Conservation (phyloP, 2,329 filamentous ascomycete genomes). For the Didymella glomerata region DNA sequence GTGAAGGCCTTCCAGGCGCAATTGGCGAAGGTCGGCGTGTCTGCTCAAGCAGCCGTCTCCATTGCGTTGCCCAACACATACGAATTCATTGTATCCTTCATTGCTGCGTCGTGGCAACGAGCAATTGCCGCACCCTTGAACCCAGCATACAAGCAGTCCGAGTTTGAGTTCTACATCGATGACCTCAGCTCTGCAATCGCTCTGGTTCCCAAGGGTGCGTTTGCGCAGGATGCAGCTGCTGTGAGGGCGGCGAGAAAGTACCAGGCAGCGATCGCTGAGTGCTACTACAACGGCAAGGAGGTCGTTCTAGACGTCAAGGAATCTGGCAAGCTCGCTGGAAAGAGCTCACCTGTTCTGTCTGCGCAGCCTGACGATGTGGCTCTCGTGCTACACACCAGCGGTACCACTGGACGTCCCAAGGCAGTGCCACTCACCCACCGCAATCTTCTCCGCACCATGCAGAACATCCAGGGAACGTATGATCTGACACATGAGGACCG, state of each 20-base stretch:
- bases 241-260: conserved; percentile 81
- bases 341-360: conserved; percentile 58
- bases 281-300: conserved; percentile 77
- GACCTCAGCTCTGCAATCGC: conserved; percentile 82
- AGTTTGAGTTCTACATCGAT: conserved; percentile 92
- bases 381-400: conserved; percentile 82
- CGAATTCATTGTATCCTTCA: conserved; percentile 86
- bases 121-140: conserved; percentile 87
- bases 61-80: conserved; percentile 86
- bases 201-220: conserved; percentile 76
- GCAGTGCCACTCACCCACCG: conserved; percentile 81
- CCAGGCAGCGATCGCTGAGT: conserved; percentile 84
- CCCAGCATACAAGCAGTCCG: conserved; percentile 85
- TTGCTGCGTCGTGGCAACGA: conserved; percentile 85
- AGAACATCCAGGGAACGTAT: conserved; percentile 82
- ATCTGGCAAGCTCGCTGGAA: conserved; percentile 68
- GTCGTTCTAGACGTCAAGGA: conserved; percentile 83
- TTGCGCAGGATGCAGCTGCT: conserved; percentile 71
- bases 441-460: conserved; percentile 83
- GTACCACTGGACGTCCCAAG: conserved; percentile 85
- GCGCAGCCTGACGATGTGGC: conserved; percentile 81
- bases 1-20: conserved; percentile 77
- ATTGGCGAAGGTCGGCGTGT: conserved; percentile 77
- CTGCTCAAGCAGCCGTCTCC: conserved; percentile 74
- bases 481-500: conserved; percentile 74